A percentile compares a stretch with the other conserved stretches of the same genome.
These are phyloP conservation scores for Atkinsonella texensis DNA, from an alignment of 2,329 filamentous ascomycete species.

Conservation along the genomic window DNA sequence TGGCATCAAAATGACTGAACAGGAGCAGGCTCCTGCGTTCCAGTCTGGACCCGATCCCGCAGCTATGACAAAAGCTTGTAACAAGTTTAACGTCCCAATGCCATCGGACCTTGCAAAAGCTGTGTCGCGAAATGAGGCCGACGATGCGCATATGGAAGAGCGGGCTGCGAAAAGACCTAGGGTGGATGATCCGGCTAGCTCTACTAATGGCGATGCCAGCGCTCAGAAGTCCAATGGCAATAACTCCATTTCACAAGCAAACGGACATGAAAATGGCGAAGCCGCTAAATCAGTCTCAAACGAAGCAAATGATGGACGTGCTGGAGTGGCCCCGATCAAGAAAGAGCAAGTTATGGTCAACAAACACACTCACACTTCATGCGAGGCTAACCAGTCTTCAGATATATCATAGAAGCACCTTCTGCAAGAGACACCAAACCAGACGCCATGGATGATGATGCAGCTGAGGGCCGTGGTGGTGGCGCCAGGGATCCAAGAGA, in stretches of 20 bases:
- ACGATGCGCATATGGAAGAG: constrained; percentile 13
- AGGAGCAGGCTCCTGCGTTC: constrained; percentile 8
- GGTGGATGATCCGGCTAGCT: constrained; percentile 24
- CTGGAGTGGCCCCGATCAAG: constrained; percentile 60
- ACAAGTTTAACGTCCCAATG: constrained; percentile 7
- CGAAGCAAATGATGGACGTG: constrained; percentile 22
- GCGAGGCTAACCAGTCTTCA: constrained; percentile 12
- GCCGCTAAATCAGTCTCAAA: constrained; percentile 7
- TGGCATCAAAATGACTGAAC: constrained; percentile 13
- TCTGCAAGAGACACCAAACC: constrained; percentile 13
- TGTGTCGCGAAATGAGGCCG: background rate
- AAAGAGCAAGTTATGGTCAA: constrained; percentile 44
- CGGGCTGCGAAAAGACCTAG: constrained; percentile 49
- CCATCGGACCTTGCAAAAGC: background rate
- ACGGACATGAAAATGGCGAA: constrained; percentile 6
- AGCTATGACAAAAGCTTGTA: background rate
- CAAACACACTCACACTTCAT: background rate
- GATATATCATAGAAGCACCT: constrained; percentile 30
- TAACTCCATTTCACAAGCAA: background rate
- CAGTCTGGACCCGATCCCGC: constrained; percentile 1
- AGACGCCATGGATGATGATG: constrained; percentile 32
- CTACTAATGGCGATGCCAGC: constrained; percentile 7
- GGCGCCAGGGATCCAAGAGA: constrained; percentile 21
- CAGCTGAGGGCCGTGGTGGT: constrained; percentile 30
- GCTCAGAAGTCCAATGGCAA: constrained; percentile 9